These are phyloP conservation scores for Russula emetica DNA, from an alignment of 768 basidiomycete species.

Conservation along the genomic window DNA sequence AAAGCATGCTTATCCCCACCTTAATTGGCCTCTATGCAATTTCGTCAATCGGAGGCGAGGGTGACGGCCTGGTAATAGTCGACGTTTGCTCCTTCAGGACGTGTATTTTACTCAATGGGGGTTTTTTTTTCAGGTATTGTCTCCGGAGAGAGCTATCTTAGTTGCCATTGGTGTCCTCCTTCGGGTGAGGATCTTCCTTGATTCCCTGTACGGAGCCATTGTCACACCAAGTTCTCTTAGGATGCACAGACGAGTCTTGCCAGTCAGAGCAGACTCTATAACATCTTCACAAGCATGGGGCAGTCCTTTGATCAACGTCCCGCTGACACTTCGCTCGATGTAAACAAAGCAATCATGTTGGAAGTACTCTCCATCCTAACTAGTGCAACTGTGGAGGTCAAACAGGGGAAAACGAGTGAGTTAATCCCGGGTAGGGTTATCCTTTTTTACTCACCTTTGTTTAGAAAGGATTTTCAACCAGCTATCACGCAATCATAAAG, in stretches of 20 bases:
- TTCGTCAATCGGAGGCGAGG: neutral
- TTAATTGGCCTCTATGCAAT: neutral
- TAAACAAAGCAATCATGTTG: neutral
- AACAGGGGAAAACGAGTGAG: neutral
- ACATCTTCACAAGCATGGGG: neutral
- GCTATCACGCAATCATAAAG: neutral
- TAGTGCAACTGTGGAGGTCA: neutral
- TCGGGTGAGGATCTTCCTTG: neutral
- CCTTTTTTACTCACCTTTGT: neutral
- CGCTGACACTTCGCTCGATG: no score
- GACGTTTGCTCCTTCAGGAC: neutral
- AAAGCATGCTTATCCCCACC: neutral
- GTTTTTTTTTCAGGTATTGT: neutral
- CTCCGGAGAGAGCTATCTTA: neutral
- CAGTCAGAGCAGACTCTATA: neutral
- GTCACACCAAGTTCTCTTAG: neutral
- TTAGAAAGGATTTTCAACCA: neutral
- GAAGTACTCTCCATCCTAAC: neutral
- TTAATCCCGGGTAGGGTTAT: neutral
- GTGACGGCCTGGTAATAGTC: neutral
- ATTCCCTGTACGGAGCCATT: neutral
- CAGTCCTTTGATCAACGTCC: neutral
- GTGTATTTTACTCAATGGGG: no score
- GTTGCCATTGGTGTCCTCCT: neutral
- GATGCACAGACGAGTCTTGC: neutral